Conservation (phyloP, 345 rosid genomes). For the Salix viminalis region DNA sequence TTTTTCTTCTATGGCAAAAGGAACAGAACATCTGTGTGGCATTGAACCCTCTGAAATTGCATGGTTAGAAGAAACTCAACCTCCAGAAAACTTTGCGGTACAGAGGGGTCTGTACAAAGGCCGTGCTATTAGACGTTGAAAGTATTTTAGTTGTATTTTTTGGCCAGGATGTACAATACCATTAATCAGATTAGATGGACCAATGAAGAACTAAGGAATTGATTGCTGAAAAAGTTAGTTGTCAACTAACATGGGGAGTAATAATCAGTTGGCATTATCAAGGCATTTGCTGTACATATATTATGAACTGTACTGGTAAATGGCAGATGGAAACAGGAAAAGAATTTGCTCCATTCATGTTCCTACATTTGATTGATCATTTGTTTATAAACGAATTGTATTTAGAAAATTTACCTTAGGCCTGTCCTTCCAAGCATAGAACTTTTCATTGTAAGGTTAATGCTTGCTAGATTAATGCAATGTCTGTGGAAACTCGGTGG, state of each 20-base stretch:
- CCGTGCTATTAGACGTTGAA: slow-evolving; percentile 56
- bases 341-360: neutral
- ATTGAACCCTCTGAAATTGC: slow-evolving; percentile 43
- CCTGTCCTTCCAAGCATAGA: neutral
- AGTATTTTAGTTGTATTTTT: neutral
- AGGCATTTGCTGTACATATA: slow-evolving; percentile 18
- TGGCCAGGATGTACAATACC: slow-evolving; percentile 1
- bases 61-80: slow-evolving; percentile 85
- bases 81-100: slow-evolving; percentile 75
- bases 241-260: slow-evolving; percentile 13
- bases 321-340: neutral
- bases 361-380: neutral
- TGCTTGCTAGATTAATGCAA: neutral
- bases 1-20: slow-evolving; percentile 27
- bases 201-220: slow-evolving; percentile 6
- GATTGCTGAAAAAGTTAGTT: slow-evolving; percentile 22
- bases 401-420: neutral
- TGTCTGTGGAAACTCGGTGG: neutral
- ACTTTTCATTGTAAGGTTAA: neutral
- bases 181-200: slow-evolving; percentile 13
- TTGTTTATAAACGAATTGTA: neutral
- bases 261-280: slow-evolving; percentile 16
- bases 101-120: slow-evolving; percentile 64
- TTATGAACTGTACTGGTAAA: neutral
- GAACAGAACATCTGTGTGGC: slow-evolving; percentile 57